A percentile compares a stretch with the other conserved stretches of the same genome.
Evolutionary conservation across 345 rosid genomes (phyloP).

Genomic region (Gynandropsis gynandra): DNA sequence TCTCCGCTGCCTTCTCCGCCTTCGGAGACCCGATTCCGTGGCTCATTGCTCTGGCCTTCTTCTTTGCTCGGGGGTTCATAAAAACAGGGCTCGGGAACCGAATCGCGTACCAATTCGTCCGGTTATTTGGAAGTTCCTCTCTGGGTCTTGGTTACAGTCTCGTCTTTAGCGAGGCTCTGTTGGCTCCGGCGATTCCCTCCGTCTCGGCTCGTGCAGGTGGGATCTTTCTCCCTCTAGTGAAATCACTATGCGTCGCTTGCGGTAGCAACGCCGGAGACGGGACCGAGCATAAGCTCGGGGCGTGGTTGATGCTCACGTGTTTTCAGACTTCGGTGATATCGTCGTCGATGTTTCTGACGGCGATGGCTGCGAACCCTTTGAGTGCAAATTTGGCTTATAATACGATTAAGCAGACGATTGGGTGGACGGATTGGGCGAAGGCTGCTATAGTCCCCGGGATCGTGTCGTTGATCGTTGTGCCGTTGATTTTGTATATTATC

Average conservation of each 20-base stretch:
- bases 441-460: constrained; percentile 94
- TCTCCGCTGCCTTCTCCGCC: constrained; percentile 93
- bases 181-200: constrained; percentile 98
- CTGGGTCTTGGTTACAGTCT: constrained; percentile 96
- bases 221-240: constrained; percentile 82
- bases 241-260: constrained; percentile 88
- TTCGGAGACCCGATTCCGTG: constrained; percentile 98
- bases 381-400: constrained; percentile 74
- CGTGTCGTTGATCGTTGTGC: constrained; percentile 79
- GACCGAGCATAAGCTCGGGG: constrained; percentile 83
- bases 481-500: constrained; percentile 64
- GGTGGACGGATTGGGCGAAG: constrained; percentile 99
- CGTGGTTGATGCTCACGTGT: constrained; percentile 98
- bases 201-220: constrained; percentile 99
- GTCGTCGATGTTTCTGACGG: constrained; percentile 95
- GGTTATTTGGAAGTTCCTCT: constrained; percentile 74
- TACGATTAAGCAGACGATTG: constrained; percentile 74
- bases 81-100: constrained; percentile 96
- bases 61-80: constrained; percentile 96
- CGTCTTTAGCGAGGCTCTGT: constrained; percentile 87
- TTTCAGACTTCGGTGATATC: constrained; percentile 95
- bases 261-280: constrained; percentile 96
- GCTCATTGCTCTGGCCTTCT: constrained; percentile 98
- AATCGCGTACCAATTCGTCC: constrained; percentile 90
- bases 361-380: constrained; percentile 98